A percentile compares a stretch with the other conserved stretches of the same genome.
Conservation (phyloP, 2,329 filamentous ascomycete species). For the Ceratocystis variospora region DNA sequence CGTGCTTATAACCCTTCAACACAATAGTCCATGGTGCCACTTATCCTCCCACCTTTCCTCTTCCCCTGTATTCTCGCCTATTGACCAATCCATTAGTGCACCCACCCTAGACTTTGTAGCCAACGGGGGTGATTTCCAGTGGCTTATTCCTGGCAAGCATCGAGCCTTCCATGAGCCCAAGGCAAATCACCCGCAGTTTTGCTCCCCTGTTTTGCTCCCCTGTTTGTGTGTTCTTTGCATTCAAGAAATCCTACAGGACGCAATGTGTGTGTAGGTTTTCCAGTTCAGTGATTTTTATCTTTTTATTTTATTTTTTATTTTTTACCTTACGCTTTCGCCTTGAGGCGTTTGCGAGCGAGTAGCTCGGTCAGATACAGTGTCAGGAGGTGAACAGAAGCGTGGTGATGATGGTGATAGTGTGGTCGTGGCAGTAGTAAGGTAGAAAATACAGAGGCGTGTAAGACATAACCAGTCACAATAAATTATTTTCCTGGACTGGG, state of each 20-base stretch:
- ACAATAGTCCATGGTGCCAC: not conserved
- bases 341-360: not conserved
- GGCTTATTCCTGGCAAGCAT: not conserved
- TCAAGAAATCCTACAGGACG: not conserved
- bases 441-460: not conserved
- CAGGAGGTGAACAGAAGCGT: not conserved
- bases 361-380: not conserved
- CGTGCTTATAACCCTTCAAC: not conserved
- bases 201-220: not conserved
- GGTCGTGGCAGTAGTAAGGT: not conserved
- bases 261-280: not conserved
- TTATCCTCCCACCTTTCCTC: not conserved
- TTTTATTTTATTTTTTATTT: not conserved
- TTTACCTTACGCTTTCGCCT: not conserved
- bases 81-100: not conserved
- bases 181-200: not conserved
- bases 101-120: not conserved
- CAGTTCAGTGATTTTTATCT: not conserved
- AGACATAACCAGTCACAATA: not conserved
- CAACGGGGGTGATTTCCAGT: not conserved
- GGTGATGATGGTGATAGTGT: not conserved
- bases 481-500: not conserved
- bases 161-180: not conserved
- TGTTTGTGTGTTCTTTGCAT: not conserved
- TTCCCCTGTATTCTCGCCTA: not conserved